Evolutionary conservation across 768 basidiomycete species (phyloP).

Genomic region (Agaricus blazei): DNA sequence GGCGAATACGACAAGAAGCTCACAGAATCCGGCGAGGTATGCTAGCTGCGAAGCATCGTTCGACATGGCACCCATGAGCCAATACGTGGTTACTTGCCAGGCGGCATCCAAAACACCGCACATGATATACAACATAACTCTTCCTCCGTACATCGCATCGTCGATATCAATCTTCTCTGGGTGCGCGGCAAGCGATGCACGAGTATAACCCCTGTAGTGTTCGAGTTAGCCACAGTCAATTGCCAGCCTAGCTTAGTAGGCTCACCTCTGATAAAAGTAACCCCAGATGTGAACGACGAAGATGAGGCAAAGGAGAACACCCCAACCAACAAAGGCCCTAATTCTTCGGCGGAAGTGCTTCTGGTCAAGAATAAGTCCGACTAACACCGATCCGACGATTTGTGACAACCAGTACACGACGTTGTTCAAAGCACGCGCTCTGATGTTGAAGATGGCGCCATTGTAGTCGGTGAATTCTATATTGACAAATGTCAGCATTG

Average conservation of each 20-base stretch:
- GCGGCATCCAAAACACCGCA: conserved; percentile 75
- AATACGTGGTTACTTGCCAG: conserved; percentile 84
- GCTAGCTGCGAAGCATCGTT: conserved; percentile 79
- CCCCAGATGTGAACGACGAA: conserved; percentile 73
- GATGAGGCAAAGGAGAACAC: conserved; percentile 53
- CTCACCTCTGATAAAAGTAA: conserved; percentile 69
- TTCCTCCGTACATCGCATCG: conserved; percentile 48
- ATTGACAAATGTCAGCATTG: conserved; percentile 3
- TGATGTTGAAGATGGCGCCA: conserved; percentile 75
- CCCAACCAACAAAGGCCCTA: conserved; percentile 71
- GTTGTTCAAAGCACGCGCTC: conserved; percentile 71
- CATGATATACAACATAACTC: conserved; percentile 61
- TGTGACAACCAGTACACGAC: conserved; percentile 79
- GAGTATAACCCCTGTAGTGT: conserved; percentile 49
- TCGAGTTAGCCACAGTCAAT: not conserved
- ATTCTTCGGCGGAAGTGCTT: conserved; percentile 50
- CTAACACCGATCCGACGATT: conserved; percentile 67
- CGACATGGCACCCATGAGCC: conserved; percentile 84
- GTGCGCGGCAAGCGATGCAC: conserved; percentile 36
- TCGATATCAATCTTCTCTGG: conserved; percentile 53
- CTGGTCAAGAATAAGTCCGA: conserved; percentile 66
- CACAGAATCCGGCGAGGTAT: conserved; percentile 78
- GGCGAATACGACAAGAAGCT: conserved; percentile 20
- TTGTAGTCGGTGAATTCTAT: conserved; percentile 79
- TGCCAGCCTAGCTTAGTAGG: conserved; percentile 1